These are phyloP conservation scores for Lophiotrema nucula DNA, from an alignment of 495 filamentous ascomycete genomes.

Conservation along the genomic window DNA sequence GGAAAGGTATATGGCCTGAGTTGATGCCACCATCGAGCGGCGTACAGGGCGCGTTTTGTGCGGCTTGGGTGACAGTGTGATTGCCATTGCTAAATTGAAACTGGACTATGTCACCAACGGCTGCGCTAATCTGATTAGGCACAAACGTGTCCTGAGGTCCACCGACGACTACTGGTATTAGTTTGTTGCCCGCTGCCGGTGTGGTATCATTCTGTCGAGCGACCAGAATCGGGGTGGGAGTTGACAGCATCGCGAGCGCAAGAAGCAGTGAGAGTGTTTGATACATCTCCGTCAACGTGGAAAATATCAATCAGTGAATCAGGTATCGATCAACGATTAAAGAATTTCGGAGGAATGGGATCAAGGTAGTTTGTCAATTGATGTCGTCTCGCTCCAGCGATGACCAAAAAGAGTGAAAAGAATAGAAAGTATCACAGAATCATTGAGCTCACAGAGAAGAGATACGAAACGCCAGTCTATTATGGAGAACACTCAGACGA, in stretches of 20 bases:
- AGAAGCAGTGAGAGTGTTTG: neutral
- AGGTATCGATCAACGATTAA: neutral
- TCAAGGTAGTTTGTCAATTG: neutral
- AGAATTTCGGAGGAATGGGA: neutral
- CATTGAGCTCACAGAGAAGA: neutral
- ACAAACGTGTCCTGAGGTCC: conserved; percentile 19
- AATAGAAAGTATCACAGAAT: neutral
- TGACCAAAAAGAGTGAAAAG: neutral
- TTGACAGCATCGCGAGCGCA: neutral
- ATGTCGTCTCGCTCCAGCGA: neutral
- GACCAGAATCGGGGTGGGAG: neutral
- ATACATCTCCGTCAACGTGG: neutral
- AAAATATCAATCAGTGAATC: neutral
- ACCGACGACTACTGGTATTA: conserved; percentile 20
- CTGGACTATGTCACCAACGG: conserved; percentile 16
- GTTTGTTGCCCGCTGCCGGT: neutral
- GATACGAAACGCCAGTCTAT: neutral
- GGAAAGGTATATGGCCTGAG: conserved; percentile 13
- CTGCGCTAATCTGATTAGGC: conserved; percentile 6
- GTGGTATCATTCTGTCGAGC: neutral
- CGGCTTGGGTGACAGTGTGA: conserved; percentile 11
- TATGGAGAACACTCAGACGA: neutral
- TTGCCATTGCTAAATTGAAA: conserved; percentile 21
- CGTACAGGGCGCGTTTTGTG: neutral
- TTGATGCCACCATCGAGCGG: conserved; percentile 11